Percentiles rank a stretch among this genome's conserved stretches.
phyloP scores from a whole-genome alignment of 1,139 yeast species.

The Suhomyces maxii region DNA sequence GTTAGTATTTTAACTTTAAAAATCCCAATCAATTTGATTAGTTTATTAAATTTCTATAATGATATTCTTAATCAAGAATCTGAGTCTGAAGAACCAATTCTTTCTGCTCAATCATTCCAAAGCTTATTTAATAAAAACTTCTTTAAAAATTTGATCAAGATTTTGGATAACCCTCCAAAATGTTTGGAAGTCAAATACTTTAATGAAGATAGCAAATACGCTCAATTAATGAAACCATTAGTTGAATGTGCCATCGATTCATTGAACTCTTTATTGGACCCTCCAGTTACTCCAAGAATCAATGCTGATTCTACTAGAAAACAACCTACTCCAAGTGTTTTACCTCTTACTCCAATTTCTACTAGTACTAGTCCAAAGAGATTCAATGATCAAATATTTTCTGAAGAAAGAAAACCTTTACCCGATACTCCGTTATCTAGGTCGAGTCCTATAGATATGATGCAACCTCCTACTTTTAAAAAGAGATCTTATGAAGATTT shows the following conservation, averaged over 20 bases:
- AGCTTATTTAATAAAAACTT: slow-evolving; percentile 26
- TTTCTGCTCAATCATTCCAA: slow-evolving; percentile 23
- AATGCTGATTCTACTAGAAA: slow-evolving; percentile 8
- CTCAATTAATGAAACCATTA: slow-evolving; percentile 38
- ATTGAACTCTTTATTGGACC: slow-evolving; percentile 18
- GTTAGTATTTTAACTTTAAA: slow-evolving; percentile 19
- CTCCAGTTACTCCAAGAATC: slow-evolving; percentile 19
- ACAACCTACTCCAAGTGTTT: slow-evolving; percentile 8
- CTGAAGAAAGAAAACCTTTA: slow-evolving; percentile 4
- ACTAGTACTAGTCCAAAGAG: slow-evolving; percentile 28
- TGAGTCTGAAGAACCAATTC: slow-evolving; percentile 17
- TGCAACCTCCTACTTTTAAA: slow-evolving; percentile 15
- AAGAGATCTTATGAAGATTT: slow-evolving; percentile 17
- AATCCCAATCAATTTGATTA: slow-evolving; percentile 28
- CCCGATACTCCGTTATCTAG: slow-evolving; percentile 13
- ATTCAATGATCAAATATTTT: slow-evolving; percentile 14
- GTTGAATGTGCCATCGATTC: slow-evolving; percentile 32
- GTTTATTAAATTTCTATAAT: slow-evolving; percentile 24
- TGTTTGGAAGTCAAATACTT: slow-evolving; percentile 45
- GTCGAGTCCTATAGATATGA: slow-evolving; percentile 11
- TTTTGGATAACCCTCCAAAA: slow-evolving; percentile 48
- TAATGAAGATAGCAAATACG: slow-evolving; percentile 36
- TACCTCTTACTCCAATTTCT: slow-evolving; percentile 31
- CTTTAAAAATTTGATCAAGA: slow-evolving; percentile 36
- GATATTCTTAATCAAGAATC: slow-evolving; percentile 16